Conservation (phyloP, 2,329 filamentous ascomycete genomes). For the Arachnomyces sp. region DNA sequence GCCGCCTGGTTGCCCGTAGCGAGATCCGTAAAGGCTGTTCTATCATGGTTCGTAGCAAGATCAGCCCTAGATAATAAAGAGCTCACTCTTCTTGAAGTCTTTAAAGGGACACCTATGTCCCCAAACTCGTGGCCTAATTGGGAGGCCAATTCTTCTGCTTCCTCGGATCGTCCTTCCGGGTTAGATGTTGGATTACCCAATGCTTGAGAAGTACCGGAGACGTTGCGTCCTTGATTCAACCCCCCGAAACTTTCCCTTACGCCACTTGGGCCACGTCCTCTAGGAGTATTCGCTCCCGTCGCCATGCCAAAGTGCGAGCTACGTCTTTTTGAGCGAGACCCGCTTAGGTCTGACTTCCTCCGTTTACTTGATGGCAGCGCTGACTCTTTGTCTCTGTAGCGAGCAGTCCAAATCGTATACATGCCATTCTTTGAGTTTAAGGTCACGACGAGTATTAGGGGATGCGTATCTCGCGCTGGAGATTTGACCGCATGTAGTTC, state of each 20-base stretch:
- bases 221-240: conserved; percentile 36
- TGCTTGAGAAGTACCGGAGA: conserved; percentile 33
- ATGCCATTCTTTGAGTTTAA: conserved; percentile 67
- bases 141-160: conserved; percentile 55
- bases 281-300: conserved; percentile 70
- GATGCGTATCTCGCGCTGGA: conserved; percentile 34
- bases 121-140: conserved; percentile 63
- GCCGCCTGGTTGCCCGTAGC: conserved; percentile 40
- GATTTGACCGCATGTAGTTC: conserved; percentile 10
- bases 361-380: conserved; percentile 35
- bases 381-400: conserved; percentile 63
- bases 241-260: conserved; percentile 71
- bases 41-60: conserved; percentile 75
- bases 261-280: conserved; percentile 52
- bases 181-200: conserved; percentile 24
- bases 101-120: conserved; percentile 47
- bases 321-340: conserved; percentile 59
- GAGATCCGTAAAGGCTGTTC: conserved; percentile 69
- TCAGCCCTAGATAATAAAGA: conserved; percentile 84
- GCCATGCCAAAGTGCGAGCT: conserved; percentile 56
- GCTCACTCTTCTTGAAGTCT: conserved; percentile 72
- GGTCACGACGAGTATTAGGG: conserved; percentile 70
- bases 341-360: conserved; percentile 48
- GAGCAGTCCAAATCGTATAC: conserved; percentile 78
- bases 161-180: conserved; percentile 49